Conservation (phyloP, 1,139 yeast genomes). For the Lipomyces yarrowii region DNA sequence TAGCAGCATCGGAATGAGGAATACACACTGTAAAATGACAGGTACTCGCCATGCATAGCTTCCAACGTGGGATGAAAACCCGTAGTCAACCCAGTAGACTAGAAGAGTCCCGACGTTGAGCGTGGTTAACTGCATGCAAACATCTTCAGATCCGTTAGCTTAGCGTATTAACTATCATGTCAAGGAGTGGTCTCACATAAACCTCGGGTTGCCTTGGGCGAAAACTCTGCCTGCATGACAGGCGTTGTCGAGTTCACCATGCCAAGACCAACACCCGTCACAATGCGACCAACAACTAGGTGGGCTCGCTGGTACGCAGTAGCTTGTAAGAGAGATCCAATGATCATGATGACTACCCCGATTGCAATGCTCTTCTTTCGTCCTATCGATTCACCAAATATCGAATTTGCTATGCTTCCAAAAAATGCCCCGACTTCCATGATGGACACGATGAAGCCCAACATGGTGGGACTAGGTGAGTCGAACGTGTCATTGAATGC, state of each 20-base stretch:
- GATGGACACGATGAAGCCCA: slow-evolving; percentile 20
- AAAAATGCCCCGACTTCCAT: slow-evolving; percentile 48
- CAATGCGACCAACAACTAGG: slow-evolving; percentile 55
- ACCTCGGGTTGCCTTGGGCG: slow-evolving; percentile 39
- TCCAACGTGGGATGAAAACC: slow-evolving; percentile 46
- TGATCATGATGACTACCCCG: slow-evolving; percentile 50
- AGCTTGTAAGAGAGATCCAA: slow-evolving; percentile 54
- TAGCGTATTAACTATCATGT: background rate
- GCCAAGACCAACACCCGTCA: slow-evolving; percentile 60
- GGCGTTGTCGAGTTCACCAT: slow-evolving; percentile 73
- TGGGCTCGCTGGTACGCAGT: slow-evolving; percentile 52
- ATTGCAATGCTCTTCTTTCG: slow-evolving; percentile 51
- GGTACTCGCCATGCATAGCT: slow-evolving; percentile 51
- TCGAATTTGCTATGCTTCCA: slow-evolving; percentile 17
- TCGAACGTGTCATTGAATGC: slow-evolving; percentile 31
- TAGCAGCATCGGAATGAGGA: slow-evolving; percentile 37
- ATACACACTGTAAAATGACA: slow-evolving; percentile 48
- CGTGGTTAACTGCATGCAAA: slow-evolving; percentile 17
- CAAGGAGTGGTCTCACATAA: slow-evolving; percentile 1
- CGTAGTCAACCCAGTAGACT: slow-evolving; percentile 61
- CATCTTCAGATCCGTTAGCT: slow-evolving; percentile 15
- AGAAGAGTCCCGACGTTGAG: slow-evolving; percentile 38
- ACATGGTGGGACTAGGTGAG: slow-evolving; percentile 26
- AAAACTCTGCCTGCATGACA: slow-evolving; percentile 78
- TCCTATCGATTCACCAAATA: slow-evolving; percentile 53